Base-by-base conservation (phyloP, 768 basidiomycete species). In the Agaricus blazei region DNA sequence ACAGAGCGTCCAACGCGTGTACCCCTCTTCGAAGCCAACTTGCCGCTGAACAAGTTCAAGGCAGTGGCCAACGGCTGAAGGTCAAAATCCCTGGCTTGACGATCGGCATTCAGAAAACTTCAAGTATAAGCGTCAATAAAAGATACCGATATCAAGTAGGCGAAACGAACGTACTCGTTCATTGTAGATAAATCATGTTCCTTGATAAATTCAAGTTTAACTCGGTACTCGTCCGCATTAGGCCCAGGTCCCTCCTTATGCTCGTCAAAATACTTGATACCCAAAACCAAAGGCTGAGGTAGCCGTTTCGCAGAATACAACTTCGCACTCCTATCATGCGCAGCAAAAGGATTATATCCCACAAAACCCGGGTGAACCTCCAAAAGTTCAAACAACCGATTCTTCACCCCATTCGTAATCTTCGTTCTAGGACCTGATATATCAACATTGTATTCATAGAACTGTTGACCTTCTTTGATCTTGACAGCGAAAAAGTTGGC, bases 401-500 rank as follows among this genome's bases (percentile, higher is more conserved):
- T 67, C 63, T 76, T 78, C 14, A 78, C 63, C 63, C 19, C 73
- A 72, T 0, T 75, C 70, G 27, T 72, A 11, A 34, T 7, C 11
- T 34, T 68, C 0, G 72, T 68, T 51, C 72, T 73, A 0, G 81
- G 81, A 26, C 54, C 54, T 9, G 64, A 65, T 46, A 84, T 78
- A 26, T 73, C 68, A 41, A 85, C 72, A n/a, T 65, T 66, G 61
- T 86, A 87, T 55, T 85, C 83, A 61, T 75, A 82, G 11, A 82
- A 60, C 0, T 70, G 67, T 9, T 43, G 54, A 0, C 72, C 71
- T 43, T 75, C 74, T 3, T 73, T 71, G 26, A 78, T 60, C 19
- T 63, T 71, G 12, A 86, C 60, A 0, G 81, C 62, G 62, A 85
- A 84, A 68, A 84, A 84, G 63, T 86, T 87, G 43, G 83, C 73